phyloP scores from a whole-genome alignment of 2,329 filamentous ascomycete genomes.

The Ophiocordyceps camponoti-floridani region DNA sequence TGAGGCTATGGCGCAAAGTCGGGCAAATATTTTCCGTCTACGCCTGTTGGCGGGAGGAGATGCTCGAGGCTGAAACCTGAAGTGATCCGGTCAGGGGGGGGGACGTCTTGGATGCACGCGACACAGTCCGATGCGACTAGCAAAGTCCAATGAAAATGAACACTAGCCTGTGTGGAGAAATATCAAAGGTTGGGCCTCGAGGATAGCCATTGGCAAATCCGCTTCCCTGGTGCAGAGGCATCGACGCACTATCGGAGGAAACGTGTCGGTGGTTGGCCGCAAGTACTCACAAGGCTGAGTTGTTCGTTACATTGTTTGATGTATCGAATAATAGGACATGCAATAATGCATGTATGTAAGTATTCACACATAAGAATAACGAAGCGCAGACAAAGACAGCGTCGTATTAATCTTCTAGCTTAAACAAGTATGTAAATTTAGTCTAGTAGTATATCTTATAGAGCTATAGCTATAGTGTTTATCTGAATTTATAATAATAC shows the following conservation, averaged over 20 bases:
- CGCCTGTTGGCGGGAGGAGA: constrained; percentile 53
- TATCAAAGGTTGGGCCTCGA: constrained; percentile 61
- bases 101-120: not conserved
- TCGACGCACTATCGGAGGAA: constrained; percentile 17
- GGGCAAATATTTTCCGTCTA: constrained; percentile 53
- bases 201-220: constrained; percentile 77
- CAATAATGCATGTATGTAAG: no score
- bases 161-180: constrained; percentile 70
- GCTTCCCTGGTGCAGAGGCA: constrained; percentile 63
- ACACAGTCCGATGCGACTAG: not conserved
- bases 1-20: constrained; percentile 41
- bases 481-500: no score
- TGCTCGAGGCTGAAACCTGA: constrained; percentile 60
- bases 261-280: no score
- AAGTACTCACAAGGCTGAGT: no score
- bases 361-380: no score
- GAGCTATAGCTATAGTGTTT: no score
- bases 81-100: not conserved
- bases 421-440: no score
- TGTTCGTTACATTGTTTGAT: no score
- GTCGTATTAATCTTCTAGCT: no score
- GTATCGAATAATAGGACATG: no score
- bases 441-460: no score
- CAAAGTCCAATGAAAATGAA: constrained; percentile 1
- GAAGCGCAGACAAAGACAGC: no score